Evolutionary conservation across 2,329 filamentous ascomycete species (phyloP).

Genomic region (Ophidiomyces ophidiicola): DNA sequence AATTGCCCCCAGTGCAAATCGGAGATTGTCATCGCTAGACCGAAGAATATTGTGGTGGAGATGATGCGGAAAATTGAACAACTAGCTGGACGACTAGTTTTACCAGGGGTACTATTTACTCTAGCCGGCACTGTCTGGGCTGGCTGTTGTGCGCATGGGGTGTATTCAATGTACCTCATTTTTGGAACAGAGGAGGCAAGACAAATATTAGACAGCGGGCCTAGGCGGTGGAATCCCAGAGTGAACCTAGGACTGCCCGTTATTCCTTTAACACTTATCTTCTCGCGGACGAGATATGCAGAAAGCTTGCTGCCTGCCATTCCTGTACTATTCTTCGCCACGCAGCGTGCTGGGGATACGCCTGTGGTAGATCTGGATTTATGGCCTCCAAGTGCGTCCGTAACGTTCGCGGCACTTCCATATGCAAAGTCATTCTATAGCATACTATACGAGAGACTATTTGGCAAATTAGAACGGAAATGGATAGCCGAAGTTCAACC

Average conservation of each 20-base stretch:
- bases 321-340: conserved; percentile 45
- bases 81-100: conserved; percentile 45
- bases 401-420: conserved; percentile 54
- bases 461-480: conserved; percentile 44
- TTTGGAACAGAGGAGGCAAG: conserved; percentile 52
- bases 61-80: conserved; percentile 49
- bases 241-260: conserved; percentile 51
- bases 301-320: conserved; percentile 53
- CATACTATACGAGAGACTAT: conserved; percentile 47
- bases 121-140: conserved; percentile 38
- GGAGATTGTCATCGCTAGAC: conserved; percentile 62
- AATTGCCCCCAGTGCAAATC: conserved; percentile 83
- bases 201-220: conserved; percentile 39
- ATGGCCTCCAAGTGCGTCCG: conserved; percentile 55
- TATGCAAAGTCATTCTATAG: conserved; percentile 55
- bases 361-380: conserved; percentile 42
- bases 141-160: conserved; percentile 46
- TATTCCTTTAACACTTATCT: conserved; percentile 54
- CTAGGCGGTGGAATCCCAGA: conserved; percentile 35
- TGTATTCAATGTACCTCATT: conserved; percentile 51
- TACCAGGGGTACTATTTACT: conserved; percentile 51
- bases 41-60: conserved; percentile 60
- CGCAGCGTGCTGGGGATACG: conserved; percentile 30
- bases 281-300: conserved; percentile 53
- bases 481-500: conserved; percentile 55